Conservation (phyloP, 345 rosid species). For the Iberis pinnata region DNA sequence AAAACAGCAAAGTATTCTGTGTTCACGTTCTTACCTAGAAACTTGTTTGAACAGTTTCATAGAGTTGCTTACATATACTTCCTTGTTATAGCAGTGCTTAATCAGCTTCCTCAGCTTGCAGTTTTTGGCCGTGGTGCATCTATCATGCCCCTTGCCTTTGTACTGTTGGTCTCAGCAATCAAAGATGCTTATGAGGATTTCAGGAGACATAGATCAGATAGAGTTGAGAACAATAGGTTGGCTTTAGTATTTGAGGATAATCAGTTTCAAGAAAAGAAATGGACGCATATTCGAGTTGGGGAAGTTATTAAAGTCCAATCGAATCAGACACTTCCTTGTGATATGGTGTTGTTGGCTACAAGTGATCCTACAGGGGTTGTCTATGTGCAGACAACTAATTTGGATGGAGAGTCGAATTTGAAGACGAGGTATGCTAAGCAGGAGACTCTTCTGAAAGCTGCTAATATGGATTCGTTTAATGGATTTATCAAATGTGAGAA, state of each 20-base stretch:
- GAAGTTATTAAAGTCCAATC: slow-evolving; percentile 67
- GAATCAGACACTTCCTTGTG: slow-evolving; percentile 86
- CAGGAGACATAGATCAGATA: slow-evolving; percentile 82
- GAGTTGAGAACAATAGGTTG: slow-evolving; percentile 81
- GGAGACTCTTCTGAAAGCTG: slow-evolving; percentile 62
- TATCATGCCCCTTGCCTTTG: slow-evolving; percentile 82
- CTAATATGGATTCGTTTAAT: slow-evolving; percentile 46
- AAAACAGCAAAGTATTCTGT: slow-evolving; percentile 68
- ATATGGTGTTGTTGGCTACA: slow-evolving; percentile 78
- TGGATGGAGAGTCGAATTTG: slow-evolving; percentile 93
- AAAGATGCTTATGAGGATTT: slow-evolving; percentile 97
- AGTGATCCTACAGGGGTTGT: slow-evolving; percentile 98
- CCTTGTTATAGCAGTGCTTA: slow-evolving; percentile 81
- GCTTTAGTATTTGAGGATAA: slow-evolving; percentile 51
- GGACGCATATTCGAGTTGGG: slow-evolving; percentile 81
- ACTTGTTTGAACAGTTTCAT: slow-evolving; percentile 93
- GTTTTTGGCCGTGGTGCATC: slow-evolving; percentile 89
- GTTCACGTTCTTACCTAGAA: slow-evolving; percentile 78
- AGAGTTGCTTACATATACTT: slow-evolving; percentile 92
- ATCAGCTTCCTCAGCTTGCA: slow-evolving; percentile 97
- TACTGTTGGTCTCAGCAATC: slow-evolving; percentile 78
- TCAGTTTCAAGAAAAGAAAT: slow-evolving; percentile 57
- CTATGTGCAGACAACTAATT: slow-evolving; percentile 85
- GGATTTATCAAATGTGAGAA: slow-evolving; percentile 89
- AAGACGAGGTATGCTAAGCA: slow-evolving; percentile 97